phyloP scores from a whole-genome alignment of 306 rosid genomes.

The Parietaria judaica region DNA sequence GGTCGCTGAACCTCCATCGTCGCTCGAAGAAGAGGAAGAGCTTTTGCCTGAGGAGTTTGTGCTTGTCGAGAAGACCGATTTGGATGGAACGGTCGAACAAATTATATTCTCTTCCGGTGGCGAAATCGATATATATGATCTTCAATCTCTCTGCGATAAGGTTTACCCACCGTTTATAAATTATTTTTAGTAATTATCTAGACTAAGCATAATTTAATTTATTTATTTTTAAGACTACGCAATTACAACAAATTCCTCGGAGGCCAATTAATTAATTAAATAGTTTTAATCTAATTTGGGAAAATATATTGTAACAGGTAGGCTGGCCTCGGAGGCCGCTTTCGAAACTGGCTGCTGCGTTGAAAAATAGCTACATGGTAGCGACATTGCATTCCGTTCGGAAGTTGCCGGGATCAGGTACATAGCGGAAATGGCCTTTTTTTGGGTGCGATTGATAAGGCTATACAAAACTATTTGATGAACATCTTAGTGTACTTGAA shows the following conservation, averaged over 20 bases:
- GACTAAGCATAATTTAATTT: too few relatives aligned
- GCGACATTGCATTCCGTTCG: constrained; percentile 71
- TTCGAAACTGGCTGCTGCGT: constrained; percentile 73
- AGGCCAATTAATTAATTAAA: too few relatives aligned
- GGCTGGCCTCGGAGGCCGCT: constrained; percentile 96
- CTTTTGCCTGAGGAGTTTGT: constrained; percentile 73
- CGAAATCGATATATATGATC: constrained; percentile 81
- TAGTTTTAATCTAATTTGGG: neutral
- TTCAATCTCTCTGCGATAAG: constrained; percentile 89
- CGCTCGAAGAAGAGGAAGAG: constrained; percentile 58
- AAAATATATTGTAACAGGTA: constrained; percentile 41
- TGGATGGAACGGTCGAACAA: constrained; percentile 75
- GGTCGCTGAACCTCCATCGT: constrained; percentile 53
- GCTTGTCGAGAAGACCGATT: constrained; percentile 70
- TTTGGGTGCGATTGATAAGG: constrained; percentile 19
- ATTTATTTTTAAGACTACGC: too few relatives aligned
- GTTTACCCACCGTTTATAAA: constrained; percentile 12
- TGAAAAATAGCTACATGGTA: constrained; percentile 87
- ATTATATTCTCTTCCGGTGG: constrained; percentile 88
- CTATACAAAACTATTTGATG: constrained; percentile 53
- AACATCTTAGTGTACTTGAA: constrained; percentile 94
- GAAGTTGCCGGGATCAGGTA: constrained; percentile 80
- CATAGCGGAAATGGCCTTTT: constrained; percentile 6
- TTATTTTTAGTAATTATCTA: too few relatives aligned
- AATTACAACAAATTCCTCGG: too few relatives aligned